A percentile compares a stretch with the other conserved stretches of the same genome.
phyloP scores from a whole-genome alignment of 768 basidiomycete species.

The Termitomyces sp. region DNA sequence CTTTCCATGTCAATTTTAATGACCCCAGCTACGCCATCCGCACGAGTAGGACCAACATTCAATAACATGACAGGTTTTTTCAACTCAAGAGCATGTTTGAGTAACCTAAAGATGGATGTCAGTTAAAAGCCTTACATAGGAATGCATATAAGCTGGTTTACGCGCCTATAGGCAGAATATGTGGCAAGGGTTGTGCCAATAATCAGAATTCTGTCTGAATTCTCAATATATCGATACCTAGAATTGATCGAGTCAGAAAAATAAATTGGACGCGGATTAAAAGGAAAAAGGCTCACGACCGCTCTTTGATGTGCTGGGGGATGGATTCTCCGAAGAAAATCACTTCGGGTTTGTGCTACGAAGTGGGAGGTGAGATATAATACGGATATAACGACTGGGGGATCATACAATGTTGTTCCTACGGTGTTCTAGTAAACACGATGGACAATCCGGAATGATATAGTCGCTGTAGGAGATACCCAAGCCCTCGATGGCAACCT shows the following conservation, averaged over 20 bases:
- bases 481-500: constrained; percentile 73
- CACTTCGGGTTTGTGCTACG: constrained; percentile 73
- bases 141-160: background rate
- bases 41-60: constrained; percentile 87
- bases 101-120: constrained; percentile 42
- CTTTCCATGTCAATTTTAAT: constrained; percentile 78
- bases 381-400: background rate
- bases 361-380: background rate
- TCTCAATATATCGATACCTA: constrained; percentile 56
- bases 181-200: constrained; percentile 92
- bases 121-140: background rate
- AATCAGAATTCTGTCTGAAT: constrained; percentile 64
- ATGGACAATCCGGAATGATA: constrained; percentile 70
- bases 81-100: constrained; percentile 73
- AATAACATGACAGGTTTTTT: constrained; percentile 77
- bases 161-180: constrained; percentile 85
- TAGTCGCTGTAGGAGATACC: constrained; percentile 76
- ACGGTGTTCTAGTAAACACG: constrained; percentile 55
- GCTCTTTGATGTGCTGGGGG: constrained; percentile 51
- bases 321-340: constrained; percentile 93
- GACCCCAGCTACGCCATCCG: constrained; percentile 61
- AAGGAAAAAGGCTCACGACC: constrained; percentile 55
- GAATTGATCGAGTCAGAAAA: background rate
- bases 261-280: background rate
- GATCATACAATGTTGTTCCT: constrained; percentile 52